Percentiles rank a stretch among this genome's conserved stretches.
These are phyloP conservation scores for Nadsonia commutata DNA, from an alignment of 1,139 yeast species.

Conservation along the genomic window DNA sequence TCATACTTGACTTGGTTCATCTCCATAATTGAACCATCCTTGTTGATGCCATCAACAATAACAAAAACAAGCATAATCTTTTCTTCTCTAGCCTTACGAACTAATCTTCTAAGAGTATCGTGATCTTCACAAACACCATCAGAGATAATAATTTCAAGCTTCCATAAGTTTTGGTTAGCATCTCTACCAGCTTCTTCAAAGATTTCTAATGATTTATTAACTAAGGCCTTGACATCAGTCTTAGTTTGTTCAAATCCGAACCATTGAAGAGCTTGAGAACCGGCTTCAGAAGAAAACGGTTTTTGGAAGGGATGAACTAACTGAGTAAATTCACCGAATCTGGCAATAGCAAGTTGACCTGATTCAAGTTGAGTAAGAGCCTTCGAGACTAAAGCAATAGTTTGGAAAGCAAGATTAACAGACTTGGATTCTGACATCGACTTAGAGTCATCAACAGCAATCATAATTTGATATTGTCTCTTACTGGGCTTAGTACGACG, in stretches of 20 bases:
- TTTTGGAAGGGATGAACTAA: constrained; percentile 83
- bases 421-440: constrained; percentile 88
- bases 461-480: constrained; percentile 94
- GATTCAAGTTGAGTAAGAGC: constrained; percentile 90
- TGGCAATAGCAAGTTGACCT: constrained; percentile 81
- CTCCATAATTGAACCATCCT: constrained; percentile 77
- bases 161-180: constrained; percentile 57
- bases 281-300: constrained; percentile 72
- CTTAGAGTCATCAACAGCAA: constrained; percentile 92
- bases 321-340: constrained; percentile 75
- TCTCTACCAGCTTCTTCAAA: constrained; percentile 49
- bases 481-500: constrained; percentile 95
- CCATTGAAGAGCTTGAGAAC: constrained; percentile 73
- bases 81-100: constrained; percentile 83
- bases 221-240: constrained; percentile 69
- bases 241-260: constrained; percentile 81
- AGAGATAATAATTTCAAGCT: constrained; percentile 77
- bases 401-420: constrained; percentile 82
- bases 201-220: constrained; percentile 54
- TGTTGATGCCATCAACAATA: constrained; percentile 76
- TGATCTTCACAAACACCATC: constrained; percentile 98
- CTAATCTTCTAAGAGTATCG: constrained; percentile 62
- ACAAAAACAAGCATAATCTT: constrained; percentile 93
- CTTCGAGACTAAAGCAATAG: constrained; percentile 86
- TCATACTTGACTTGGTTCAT: constrained; percentile 85